Conservation (phyloP, 805 yeast species). For the Aciculoconidium aculeatum region DNA sequence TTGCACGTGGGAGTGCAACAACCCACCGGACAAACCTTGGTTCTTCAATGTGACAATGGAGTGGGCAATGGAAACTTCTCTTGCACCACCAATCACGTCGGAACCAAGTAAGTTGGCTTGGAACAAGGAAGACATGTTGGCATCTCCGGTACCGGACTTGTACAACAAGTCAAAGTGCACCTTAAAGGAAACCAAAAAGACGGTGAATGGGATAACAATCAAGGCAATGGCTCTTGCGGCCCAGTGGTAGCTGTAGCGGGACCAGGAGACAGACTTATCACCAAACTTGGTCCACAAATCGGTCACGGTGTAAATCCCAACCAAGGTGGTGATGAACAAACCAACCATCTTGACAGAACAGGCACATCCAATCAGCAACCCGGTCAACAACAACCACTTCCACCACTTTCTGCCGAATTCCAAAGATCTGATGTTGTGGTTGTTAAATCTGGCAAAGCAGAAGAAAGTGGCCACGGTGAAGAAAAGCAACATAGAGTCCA, state of each 20-base stretch:
- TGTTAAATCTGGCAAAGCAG: slow-evolving; percentile 68
- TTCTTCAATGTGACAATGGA: slow-evolving; percentile 35
- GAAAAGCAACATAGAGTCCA: slow-evolving; percentile 86
- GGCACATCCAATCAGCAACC: slow-evolving; percentile 82
- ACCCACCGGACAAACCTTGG: slow-evolving; percentile 41
- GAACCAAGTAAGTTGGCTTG: slow-evolving; percentile 72
- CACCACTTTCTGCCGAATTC: slow-evolving; percentile 80
- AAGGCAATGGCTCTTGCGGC: slow-evolving; percentile 56
- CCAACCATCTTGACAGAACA: slow-evolving; percentile 98
- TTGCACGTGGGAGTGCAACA: slow-evolving; percentile 43
- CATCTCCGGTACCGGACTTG: slow-evolving; percentile 78
- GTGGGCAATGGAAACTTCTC: slow-evolving; percentile 57
- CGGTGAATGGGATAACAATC: slow-evolving; percentile 55
- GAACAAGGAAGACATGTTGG: slow-evolving; percentile 72
- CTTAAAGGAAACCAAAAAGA: slow-evolving; percentile 64
- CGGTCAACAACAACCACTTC: slow-evolving; percentile 85
- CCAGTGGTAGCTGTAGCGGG: slow-evolving; percentile 57
- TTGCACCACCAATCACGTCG: slow-evolving; percentile 59
- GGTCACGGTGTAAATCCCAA: slow-evolving; percentile 83
- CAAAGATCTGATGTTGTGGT: slow-evolving; percentile 39
- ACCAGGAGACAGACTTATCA: slow-evolving; percentile 49
- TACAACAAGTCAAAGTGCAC: slow-evolving; percentile 69
- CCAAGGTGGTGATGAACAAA: slow-evolving; percentile 76
- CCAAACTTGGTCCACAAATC: slow-evolving; percentile 86
- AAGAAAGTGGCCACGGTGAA: slow-evolving; percentile 82